A percentile compares a stretch with the other conserved stretches of the same genome.
Conservation (phyloP, 352 stramenopile species). For the Pythium guiyangense region DNA sequence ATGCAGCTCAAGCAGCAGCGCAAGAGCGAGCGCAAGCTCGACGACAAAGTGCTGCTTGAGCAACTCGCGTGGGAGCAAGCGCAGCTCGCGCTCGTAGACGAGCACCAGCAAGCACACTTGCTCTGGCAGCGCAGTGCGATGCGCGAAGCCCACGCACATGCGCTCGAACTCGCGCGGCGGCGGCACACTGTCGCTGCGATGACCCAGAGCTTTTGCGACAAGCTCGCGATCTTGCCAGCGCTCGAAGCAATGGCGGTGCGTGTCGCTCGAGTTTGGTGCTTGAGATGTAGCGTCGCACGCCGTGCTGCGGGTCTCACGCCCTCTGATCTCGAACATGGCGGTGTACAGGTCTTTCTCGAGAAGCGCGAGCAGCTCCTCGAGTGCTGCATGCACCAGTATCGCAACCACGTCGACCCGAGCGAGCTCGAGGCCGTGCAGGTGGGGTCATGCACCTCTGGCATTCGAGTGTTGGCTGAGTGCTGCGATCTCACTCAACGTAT, state of each 20-base stretch:
- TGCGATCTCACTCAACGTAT: neutral
- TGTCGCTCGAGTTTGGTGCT: neutral
- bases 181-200: slow-evolving; percentile 22
- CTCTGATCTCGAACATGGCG: neutral
- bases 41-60: slow-evolving; percentile 20
- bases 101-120: slow-evolving; percentile 7
- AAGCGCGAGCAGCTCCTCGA: slow-evolving; percentile 24
- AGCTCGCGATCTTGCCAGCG: slow-evolving; percentile 26
- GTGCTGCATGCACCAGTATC: slow-evolving; percentile 25
- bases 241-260: slow-evolving; percentile 26
- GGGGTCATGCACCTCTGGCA: neutral
- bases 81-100: slow-evolving; percentile 18
- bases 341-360: slow-evolving; percentile 19
- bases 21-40: slow-evolving; percentile 21
- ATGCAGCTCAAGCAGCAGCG: slow-evolving; percentile 18
- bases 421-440: slow-evolving; percentile 24
- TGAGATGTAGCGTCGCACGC: too few species aligned
- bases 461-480: neutral
- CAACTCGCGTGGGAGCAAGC: slow-evolving; percentile 35
- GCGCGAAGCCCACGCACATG: slow-evolving; percentile 16
- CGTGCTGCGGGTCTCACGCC: neutral
- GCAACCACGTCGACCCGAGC: slow-evolving; percentile 2
- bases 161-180: slow-evolving; percentile 28
- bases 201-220: slow-evolving; percentile 41
- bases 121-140: slow-evolving; percentile 14